Evolutionary conservation across 2,329 filamentous ascomycete species (phyloP).

Genomic region (Helotiales sp.): DNA sequence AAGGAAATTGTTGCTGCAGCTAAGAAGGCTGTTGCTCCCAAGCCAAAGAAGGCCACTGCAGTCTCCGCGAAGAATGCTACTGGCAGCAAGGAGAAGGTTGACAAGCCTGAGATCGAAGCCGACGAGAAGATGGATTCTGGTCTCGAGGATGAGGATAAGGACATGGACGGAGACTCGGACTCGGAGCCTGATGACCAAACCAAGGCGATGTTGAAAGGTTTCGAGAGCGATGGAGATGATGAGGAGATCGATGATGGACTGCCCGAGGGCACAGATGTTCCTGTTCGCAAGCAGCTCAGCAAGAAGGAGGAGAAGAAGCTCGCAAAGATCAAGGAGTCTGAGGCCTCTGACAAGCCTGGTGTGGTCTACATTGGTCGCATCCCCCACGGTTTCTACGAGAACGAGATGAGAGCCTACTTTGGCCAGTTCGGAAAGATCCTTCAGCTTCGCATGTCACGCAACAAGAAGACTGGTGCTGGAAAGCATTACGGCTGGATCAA

Average conservation of each 20-base stretch:
- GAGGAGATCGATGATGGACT: conserved; percentile 49
- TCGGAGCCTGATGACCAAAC: conserved; percentile 55
- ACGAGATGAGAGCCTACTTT: conserved; percentile 93
- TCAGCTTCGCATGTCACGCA: conserved; percentile 81
- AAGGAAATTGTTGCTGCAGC: conserved; percentile 8
- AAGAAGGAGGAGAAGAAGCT: conserved; percentile 56
- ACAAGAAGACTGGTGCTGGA: conserved; percentile 86
- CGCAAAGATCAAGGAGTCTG: conserved; percentile 49
- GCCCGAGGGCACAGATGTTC: conserved; percentile 50
- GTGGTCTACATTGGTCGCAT: conserved; percentile 90
- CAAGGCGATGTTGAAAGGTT: conserved; percentile 57
- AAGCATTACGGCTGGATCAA: conserved; percentile 97
- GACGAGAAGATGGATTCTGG: conserved; percentile 19
- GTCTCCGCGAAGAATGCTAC: conserved; percentile 20
- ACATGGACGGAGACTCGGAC: conserved; percentile 34
- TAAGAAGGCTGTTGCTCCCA: conserved; percentile 20
- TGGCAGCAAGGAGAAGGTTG: conserved; percentile 21
- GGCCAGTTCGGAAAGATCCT: conserved; percentile 87
- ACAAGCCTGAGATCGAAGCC: conserved; percentile 22
- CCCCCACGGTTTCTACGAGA: conserved; percentile 95
- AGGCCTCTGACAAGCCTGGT: conserved; percentile 64
- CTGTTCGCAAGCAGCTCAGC: conserved; percentile 45
- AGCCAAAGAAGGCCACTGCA: conserved; percentile 18
- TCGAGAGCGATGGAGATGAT: conserved; percentile 59
- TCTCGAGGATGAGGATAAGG: conserved; percentile 26